Percentiles rank a stretch among this genome's conserved stretches.
phyloP scores from a whole-genome alignment of 2,329 filamentous ascomycete species.

The Aureobasidium melanogenum region DNA sequence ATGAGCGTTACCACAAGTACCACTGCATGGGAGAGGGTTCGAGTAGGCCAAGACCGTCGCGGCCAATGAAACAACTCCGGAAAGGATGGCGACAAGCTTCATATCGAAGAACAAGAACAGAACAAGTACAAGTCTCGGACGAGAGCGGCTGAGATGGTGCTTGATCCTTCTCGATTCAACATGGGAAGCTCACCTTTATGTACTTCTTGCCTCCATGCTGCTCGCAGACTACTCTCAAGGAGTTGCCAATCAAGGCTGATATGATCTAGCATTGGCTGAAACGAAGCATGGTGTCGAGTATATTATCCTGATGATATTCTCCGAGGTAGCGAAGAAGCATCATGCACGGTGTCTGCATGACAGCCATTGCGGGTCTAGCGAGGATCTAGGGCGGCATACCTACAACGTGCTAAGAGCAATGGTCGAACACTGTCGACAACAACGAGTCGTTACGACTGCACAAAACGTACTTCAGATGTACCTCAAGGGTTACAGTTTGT shows the following conservation, averaged over 20 bases:
- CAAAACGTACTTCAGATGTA: not conserved
- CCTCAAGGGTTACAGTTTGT: not conserved
- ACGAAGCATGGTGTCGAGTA: conserved; percentile 1
- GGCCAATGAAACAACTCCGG: conserved; percentile 10
- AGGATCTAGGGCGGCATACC: not conserved
- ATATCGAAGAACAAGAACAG: not conserved
- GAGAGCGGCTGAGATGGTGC: conserved; percentile 1
- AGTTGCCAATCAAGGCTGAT: not conserved
- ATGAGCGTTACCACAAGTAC: conserved; percentile 36
- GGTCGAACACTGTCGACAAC: not conserved
- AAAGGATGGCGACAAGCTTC: conserved; percentile 1
- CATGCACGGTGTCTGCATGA: not conserved
- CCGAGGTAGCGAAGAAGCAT: conserved; percentile 1
- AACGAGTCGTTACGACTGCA: not conserved
- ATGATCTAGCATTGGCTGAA: not conserved
- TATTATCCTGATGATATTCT: conserved; percentile 7
- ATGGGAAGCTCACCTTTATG: not conserved
- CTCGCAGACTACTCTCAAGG: not conserved
- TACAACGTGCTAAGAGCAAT: not conserved
- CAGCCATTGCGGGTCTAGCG: not conserved
- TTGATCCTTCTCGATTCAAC: not conserved
- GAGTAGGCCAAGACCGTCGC: conserved; percentile 27
- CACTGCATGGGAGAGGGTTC: conserved; percentile 32
- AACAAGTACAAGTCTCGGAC: not conserved
- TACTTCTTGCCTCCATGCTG: not conserved